Evolutionary conservation across 371 early-diverging fungal genomes (phyloP).

Genomic region (Zychaea mexicana): DNA sequence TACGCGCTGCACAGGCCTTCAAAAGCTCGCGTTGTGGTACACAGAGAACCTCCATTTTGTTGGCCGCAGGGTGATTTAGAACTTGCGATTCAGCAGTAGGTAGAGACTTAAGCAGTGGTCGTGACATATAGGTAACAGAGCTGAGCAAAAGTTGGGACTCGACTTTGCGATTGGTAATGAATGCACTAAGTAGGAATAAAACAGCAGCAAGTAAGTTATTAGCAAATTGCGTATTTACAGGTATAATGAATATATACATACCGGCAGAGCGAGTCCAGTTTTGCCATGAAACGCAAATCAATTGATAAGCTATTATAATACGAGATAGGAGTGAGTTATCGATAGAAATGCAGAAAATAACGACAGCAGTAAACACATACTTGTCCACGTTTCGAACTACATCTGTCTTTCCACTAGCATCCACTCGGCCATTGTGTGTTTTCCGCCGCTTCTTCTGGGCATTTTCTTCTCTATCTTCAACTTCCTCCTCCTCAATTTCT

Average conservation of each 20-base stretch:
- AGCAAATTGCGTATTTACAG: background rate
- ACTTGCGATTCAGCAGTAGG: slow-evolving; percentile 35
- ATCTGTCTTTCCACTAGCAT: background rate
- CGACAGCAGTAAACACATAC: slow-evolving; percentile 14
- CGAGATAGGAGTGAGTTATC: background rate
- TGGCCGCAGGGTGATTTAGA: slow-evolving; percentile 43
- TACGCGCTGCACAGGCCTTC: slow-evolving; percentile 30
- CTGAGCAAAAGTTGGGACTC: slow-evolving; percentile 42
- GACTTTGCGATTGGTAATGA: slow-evolving; percentile 48
- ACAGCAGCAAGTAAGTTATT: background rate
- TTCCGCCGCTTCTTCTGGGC: slow-evolving; percentile 16
- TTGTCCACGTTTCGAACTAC: slow-evolving; percentile 24
- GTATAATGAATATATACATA: slow-evolving; percentile 13
- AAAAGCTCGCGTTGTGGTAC: slow-evolving; percentile 43
- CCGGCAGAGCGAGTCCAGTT: slow-evolving; percentile 49
- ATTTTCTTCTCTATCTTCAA: background rate
- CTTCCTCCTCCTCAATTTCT: background rate
- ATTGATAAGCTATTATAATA: slow-evolving; percentile 21
- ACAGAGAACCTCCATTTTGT: slow-evolving; percentile 49
- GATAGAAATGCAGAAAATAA: background rate
- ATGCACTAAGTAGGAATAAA: no score
- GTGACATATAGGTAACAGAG: slow-evolving; percentile 24
- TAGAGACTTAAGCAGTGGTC: slow-evolving; percentile 40
- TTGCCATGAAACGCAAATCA: slow-evolving; percentile 48
- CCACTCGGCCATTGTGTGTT: background rate